Percentiles rank a stretch among this genome's conserved stretches.
These are phyloP conservation scores for Fusarium avenaceum DNA, from an alignment of 2,329 filamentous ascomycete species.

Conservation along the genomic window DNA sequence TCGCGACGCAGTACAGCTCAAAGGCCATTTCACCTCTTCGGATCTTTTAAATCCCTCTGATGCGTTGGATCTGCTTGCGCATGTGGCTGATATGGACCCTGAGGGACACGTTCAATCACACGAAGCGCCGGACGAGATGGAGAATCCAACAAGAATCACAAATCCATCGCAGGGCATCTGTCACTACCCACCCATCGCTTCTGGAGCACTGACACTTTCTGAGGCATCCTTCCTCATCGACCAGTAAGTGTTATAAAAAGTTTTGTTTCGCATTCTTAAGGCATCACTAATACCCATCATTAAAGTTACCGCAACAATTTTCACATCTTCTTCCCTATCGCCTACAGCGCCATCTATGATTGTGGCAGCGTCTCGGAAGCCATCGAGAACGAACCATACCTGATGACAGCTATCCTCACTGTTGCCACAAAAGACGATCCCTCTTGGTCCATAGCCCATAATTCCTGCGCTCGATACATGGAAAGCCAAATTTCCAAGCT, in stretches of 20 bases:
- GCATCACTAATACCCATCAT: too few species aligned
- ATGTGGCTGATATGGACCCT: constrained; percentile 57
- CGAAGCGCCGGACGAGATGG: not conserved
- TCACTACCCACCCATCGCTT: constrained; percentile 53
- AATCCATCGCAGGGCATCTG: constrained; percentile 10
- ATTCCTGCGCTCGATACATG: constrained; percentile 77
- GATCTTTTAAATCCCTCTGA: constrained; percentile 60
- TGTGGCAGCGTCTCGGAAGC: constrained; percentile 66
- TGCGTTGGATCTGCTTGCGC: constrained; percentile 57
- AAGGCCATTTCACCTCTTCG: constrained; percentile 57
- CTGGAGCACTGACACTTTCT: constrained; percentile 49
- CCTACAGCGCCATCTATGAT: constrained; percentile 70
- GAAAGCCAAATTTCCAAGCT: constrained; percentile 76
- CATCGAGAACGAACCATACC: constrained; percentile 72
- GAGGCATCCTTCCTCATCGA: constrained; percentile 47
- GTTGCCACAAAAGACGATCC: constrained; percentile 79
- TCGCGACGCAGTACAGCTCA: constrained; percentile 42
- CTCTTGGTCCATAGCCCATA: constrained; percentile 72
- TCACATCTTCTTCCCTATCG: constrained; percentile 78
- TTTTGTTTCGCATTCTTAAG: too few species aligned
- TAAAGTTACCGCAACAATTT: constrained; percentile 73
- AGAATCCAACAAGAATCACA: not conserved
- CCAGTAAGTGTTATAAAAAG: constrained; percentile 42
- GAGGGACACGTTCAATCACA: constrained; percentile 30
- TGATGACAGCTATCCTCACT: constrained; percentile 77